phyloP scores from a whole-genome alignment of 176 grass and related monocot species.

The Oryza nivara region DNA sequence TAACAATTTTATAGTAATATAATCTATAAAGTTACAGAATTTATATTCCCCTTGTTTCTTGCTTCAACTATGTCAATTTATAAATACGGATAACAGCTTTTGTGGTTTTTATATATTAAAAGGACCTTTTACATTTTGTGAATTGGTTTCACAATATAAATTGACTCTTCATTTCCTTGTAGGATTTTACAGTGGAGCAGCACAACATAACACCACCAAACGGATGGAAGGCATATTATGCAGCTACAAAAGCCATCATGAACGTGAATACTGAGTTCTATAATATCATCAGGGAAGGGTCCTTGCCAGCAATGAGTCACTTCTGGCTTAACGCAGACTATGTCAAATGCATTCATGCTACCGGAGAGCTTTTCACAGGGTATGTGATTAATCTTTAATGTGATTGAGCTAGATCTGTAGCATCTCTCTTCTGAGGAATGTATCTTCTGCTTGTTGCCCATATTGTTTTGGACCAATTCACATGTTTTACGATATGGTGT shows the following conservation, averaged over 20 bases:
- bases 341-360: slow-evolving; percentile 80
- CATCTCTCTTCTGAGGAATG: not conserved
- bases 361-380: slow-evolving; percentile 80
- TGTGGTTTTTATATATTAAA: not conserved
- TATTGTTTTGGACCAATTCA: not conserved
- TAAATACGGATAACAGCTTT: not conserved
- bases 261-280: slow-evolving; percentile 90
- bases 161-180: slow-evolving; percentile 32
- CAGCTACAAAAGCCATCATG: slow-evolving; percentile 86
- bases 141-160: slow-evolving; percentile 20
- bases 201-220: slow-evolving; percentile 63
- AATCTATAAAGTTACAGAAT: not conserved
- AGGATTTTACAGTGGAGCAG: slow-evolving; percentile 97
- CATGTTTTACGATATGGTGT: not conserved
- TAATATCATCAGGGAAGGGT: slow-evolving; percentile 88
- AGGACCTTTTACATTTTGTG: not conserved
- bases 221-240: slow-evolving; percentile 99
- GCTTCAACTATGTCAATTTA: not conserved
- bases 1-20: not conserved
- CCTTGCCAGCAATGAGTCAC: slow-evolving; percentile 75
- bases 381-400: slow-evolving; percentile 47
- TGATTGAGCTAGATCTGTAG: not conserved
- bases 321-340: slow-evolving; percentile 95
- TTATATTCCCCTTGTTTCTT: not conserved
- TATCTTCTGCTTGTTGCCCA: not conserved